A percentile compares a stretch with the other conserved stretches of the same genome.
Conservation (phyloP, 768 basidiomycete species). For the Guyanaporus albipodus region DNA sequence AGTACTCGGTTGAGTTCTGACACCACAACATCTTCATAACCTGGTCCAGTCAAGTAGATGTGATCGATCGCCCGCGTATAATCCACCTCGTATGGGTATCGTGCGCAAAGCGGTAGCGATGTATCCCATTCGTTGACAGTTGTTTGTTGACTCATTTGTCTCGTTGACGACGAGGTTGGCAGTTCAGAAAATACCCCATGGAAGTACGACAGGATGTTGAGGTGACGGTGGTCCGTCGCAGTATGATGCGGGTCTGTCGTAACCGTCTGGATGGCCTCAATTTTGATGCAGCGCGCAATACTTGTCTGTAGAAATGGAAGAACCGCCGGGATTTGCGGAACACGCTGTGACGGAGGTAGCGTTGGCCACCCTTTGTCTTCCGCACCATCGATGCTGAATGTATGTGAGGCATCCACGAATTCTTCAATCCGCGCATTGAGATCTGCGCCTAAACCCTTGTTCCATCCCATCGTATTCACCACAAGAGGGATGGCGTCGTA, state of each 20-base stretch:
- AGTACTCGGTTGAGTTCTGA: constrained; percentile 68
- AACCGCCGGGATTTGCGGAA: background rate
- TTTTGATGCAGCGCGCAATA: background rate
- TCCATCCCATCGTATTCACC: constrained; percentile 97
- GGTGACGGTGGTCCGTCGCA: constrained; percentile 62
- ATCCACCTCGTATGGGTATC: constrained; percentile 70
- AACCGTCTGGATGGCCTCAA: constrained; percentile 46
- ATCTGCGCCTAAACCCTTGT: constrained; percentile 87
- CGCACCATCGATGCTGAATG: constrained; percentile 20
- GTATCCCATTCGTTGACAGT: constrained; percentile 62
- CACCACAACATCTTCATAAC: constrained; percentile 72
- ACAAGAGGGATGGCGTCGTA: constrained; percentile 71
- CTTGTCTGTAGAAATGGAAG: constrained; percentile 1
- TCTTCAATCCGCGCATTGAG: constrained; percentile 68
- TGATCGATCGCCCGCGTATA: constrained; percentile 52
- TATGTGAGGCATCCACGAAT: constrained; percentile 48
- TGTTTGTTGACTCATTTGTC: constrained; percentile 28
- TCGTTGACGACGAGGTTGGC: constrained; percentile 10
- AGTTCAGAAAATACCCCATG: constrained; percentile 46
- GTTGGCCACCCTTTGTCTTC: constrained; percentile 24
- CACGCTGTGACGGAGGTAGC: constrained; percentile 3
- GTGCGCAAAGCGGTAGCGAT: constrained; percentile 59
- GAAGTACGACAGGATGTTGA: constrained; percentile 76
- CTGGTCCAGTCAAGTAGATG: constrained; percentile 67
- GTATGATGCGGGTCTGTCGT: constrained; percentile 28